Conservation (phyloP, 176 grass and related monocot species). For the Sorghum bicolor region Sorghum_bicolor_NCBIv3 NC_012879.2:572501-573000, state of each 20-base stretch:
- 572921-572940: conserved; percentile 56
- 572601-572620: conserved; percentile 79
- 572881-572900: conserved; percentile 54
- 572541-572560: conserved; percentile 51
- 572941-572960: conserved; percentile 33
- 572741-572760: conserved; percentile 74
- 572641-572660: conserved; percentile 72
- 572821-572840: neutral
- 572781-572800: neutral
- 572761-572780: neutral
- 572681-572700: conserved; percentile 47
- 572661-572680: conserved; percentile 61
- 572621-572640: conserved; percentile 57
- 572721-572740: conserved; percentile 78
- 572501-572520: neutral
- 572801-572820: neutral
- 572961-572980: conserved; percentile 36
- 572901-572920: conserved; percentile 75
- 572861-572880: neutral
- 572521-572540: neutral
- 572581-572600: conserved; percentile 82
- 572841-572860: neutral
- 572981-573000: conserved; percentile 62
- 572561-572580: conserved; percentile 83
- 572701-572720: conserved; percentile 46